Evolutionary conservation across 1,139 yeast genomes (phyloP).

Genomic region (Scheffersomyces stambukii): DNA sequence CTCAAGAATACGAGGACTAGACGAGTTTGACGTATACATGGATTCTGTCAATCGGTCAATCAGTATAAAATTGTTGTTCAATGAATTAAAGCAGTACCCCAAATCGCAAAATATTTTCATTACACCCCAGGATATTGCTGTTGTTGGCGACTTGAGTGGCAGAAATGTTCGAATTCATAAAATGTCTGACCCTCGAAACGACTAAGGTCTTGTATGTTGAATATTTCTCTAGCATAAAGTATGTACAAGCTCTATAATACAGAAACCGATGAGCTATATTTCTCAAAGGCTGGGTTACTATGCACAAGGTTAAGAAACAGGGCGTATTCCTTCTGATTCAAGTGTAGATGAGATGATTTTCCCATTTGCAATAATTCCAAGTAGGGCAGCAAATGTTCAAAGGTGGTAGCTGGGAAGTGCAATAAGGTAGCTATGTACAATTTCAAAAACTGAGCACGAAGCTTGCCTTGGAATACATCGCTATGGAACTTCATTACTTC

Average conservation of each 20-base stretch:
- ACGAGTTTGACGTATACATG: slow-evolving; percentile 98
- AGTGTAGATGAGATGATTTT: too few relatives aligned
- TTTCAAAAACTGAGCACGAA: slow-evolving; percentile 2
- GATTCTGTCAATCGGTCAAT: slow-evolving; percentile 86
- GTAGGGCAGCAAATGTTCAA: too few relatives aligned
- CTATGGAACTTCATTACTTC: slow-evolving; percentile 2
- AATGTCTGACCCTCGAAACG: slow-evolving; percentile 53
- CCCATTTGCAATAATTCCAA: slow-evolving; percentile 1
- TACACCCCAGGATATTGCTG: slow-evolving; percentile 90
- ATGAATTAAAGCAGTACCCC: slow-evolving; percentile 57
- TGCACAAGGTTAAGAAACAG: too few relatives aligned
- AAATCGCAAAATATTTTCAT: slow-evolving; percentile 86
- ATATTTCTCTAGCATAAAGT: neutral
- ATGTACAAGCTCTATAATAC: neutral
- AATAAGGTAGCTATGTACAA: slow-evolving; percentile 3
- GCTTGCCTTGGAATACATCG: slow-evolving; percentile 1
- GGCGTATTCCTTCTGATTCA: too few relatives aligned
- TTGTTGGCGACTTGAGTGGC: slow-evolving; percentile 61
- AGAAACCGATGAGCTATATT: neutral
- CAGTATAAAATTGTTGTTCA: slow-evolving; percentile 71
- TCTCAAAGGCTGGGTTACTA: too few relatives aligned
- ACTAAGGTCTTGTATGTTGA: slow-evolving; percentile 10
- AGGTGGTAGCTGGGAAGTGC: too few relatives aligned
- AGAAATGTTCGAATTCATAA: slow-evolving; percentile 67
- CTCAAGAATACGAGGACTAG: slow-evolving; percentile 81